phyloP scores from a whole-genome alignment of 805 yeast genomes.

The Wickerhamomyces alni region DNA sequence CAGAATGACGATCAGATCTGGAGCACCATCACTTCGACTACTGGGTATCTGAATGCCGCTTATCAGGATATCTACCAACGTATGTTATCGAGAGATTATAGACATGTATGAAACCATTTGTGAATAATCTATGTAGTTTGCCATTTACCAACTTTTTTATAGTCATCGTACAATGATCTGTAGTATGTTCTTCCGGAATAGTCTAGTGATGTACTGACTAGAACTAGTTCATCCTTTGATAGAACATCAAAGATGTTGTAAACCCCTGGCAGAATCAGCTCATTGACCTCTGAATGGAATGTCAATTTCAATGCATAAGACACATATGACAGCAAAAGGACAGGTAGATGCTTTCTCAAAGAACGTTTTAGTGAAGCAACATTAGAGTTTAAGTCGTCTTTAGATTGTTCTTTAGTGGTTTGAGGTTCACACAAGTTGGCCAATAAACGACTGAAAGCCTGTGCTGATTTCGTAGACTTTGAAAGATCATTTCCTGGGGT shows the following conservation, averaged over 20 bases:
- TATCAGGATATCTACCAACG: background rate
- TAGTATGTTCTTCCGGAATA: slow-evolving; percentile 61
- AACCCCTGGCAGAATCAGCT: slow-evolving; percentile 47
- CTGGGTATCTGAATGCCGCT: background rate
- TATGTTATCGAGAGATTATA: background rate
- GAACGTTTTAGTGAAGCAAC: slow-evolving; percentile 49
- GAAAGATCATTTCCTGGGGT: slow-evolving; percentile 15
- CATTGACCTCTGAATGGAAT: slow-evolving; percentile 40
- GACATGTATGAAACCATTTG: too few species aligned
- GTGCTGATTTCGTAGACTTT: slow-evolving; percentile 32
- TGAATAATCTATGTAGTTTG: slow-evolving; percentile 2
- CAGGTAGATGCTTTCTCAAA: slow-evolving; percentile 58
- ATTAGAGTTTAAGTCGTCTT: slow-evolving; percentile 44
- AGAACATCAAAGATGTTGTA: slow-evolving; percentile 63
- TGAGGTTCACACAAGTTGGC: slow-evolving; percentile 73
- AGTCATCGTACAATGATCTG: slow-evolving; percentile 63
- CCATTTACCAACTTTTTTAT: slow-evolving; percentile 80
- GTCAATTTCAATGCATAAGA: slow-evolving; percentile 43
- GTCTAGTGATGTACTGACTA: slow-evolving; percentile 63
- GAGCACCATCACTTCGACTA: slow-evolving; percentile 6
- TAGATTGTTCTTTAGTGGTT: slow-evolving; percentile 24
- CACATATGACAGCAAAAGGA: slow-evolving; percentile 54
- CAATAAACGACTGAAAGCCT: slow-evolving; percentile 50
- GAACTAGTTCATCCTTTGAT: slow-evolving; percentile 57
- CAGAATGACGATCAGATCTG: slow-evolving; percentile 9